Conservation (phyloP, 2,329 filamentous ascomycete genomes). For the Neofusicoccum parvum region DNA sequence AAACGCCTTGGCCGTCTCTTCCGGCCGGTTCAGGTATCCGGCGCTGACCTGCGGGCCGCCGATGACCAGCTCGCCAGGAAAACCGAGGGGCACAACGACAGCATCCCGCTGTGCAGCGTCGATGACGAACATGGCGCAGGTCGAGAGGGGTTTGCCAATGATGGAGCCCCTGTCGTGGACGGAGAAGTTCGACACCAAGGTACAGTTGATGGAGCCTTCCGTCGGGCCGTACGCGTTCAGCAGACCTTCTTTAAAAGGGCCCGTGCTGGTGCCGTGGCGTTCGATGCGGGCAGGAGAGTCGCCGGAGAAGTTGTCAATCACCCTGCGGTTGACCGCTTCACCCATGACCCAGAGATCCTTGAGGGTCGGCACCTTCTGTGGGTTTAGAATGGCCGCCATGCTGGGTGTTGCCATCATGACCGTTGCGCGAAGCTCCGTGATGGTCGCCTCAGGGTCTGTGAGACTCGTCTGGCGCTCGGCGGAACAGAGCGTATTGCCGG, state of each 20-base stretch:
- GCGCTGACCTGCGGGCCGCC: constrained; percentile 74
- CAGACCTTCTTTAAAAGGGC: constrained; percentile 56
- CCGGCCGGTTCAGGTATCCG: constrained; percentile 74
- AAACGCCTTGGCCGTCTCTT: constrained; percentile 42
- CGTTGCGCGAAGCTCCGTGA: constrained; percentile 66
- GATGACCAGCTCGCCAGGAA: constrained; percentile 70
- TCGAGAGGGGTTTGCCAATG: constrained; percentile 73
- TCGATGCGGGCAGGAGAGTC: constrained; percentile 54
- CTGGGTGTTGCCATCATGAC: constrained; percentile 87
- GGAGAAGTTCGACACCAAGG: constrained; percentile 65
- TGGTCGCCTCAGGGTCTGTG: constrained; percentile 68
- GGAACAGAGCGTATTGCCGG: constrained; percentile 77
- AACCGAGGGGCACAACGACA: constrained; percentile 38
- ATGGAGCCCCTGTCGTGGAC: constrained; percentile 66
- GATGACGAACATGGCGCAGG: constrained; percentile 74
- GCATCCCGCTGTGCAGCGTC: constrained; percentile 35
- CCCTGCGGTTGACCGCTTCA: constrained; percentile 69
- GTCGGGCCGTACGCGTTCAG: constrained; percentile 84
- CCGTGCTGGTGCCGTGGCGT: constrained; percentile 57
- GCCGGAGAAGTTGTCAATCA: constrained; percentile 20
- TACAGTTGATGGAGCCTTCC: constrained; percentile 87
- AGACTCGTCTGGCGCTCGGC: constrained; percentile 75
- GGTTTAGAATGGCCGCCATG: constrained; percentile 72
- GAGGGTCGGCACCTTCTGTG: constrained; percentile 68
- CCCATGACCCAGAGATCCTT: constrained; percentile 79